Evolutionary conservation across 495 filamentous ascomycete species (phyloP), one percentile per base, ranked within the genome.

Genomic region (Elasticomyces elasticus): DNA sequence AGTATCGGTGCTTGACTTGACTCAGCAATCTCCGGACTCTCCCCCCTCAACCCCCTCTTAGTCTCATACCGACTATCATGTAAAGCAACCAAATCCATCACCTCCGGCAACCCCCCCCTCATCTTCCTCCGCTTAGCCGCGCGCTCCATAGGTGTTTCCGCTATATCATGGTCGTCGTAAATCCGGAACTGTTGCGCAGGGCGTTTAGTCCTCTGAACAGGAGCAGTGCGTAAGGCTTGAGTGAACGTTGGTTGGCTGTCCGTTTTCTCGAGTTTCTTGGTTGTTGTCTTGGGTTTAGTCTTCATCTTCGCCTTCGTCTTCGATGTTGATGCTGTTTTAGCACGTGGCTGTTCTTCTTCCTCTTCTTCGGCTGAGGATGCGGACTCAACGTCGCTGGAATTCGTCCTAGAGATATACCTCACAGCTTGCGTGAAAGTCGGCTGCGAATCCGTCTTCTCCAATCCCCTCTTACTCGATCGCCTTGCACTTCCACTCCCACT

Each of bases 261-360:
- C 11, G 33, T 27, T 23, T 33, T 41, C 38, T 52, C 49, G 12
- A 25, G 24, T 37, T 26, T 51, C 23, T 35, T 23, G 15, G n/a
- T 17, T 27, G 15, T 37, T 15, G 13, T 40, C 12, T 9, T 5
- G 44, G 20, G 13, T 10, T 28, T 48, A n/a, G 9, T 26, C 38
- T 53, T 53, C 15, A 33, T 24, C 40, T 35, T 50, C 23, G 19
- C 6, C 47, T 48, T 54, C 22, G 27, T 23, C 43, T 37, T 50
- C 26, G 27, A 11, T 5, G 26, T 7, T 40, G 5, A 17, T n/a
- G n/a, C n/a, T n/a, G n/a, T n/a, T n/a, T n/a, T n/a, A n/a, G n/a
- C n/a, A n/a, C n/a, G n/a, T n/a, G n/a, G n/a, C n/a, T n/a, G n/a
- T n/a, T n/a, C n/a, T n/a, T n/a, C n/a, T n/a, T n/a, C n/a, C n/a